phyloP scores from a whole-genome alignment of 2,329 filamentous ascomycete species.

The Claviceps africana region DNA sequence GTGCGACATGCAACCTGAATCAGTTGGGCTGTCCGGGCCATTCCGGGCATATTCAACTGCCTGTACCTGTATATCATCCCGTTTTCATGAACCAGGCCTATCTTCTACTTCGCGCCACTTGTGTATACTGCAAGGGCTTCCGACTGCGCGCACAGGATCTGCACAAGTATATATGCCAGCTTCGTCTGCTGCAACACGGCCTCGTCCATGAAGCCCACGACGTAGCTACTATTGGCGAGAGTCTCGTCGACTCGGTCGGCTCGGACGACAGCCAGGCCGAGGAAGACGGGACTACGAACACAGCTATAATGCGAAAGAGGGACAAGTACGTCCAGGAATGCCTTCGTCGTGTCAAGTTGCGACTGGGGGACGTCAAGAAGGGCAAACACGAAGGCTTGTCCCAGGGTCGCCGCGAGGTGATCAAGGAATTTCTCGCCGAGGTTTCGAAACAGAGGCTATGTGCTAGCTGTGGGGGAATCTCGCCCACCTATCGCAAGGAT shows the following conservation, averaged over 20 bases:
- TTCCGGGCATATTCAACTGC: conserved; percentile 86
- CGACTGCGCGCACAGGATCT: conserved; percentile 64
- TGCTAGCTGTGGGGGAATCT: conserved; percentile 51
- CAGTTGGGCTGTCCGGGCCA: conserved; percentile 79
- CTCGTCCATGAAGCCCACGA: conserved; percentile 54
- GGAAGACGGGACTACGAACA: conserved; percentile 44
- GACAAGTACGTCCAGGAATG: conserved; percentile 59
- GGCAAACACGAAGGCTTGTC: conserved; percentile 74
- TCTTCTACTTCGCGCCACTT: conserved; percentile 72
- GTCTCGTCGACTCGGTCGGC: conserved; percentile 20
- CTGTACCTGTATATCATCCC: conserved; percentile 89
- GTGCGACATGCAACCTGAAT: conserved; percentile 80
- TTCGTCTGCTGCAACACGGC: conserved; percentile 75
- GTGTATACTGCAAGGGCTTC: conserved; percentile 79
- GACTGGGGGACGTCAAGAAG: conserved; percentile 34
- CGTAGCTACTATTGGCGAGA: conserved; percentile 39
- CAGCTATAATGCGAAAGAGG: conserved; percentile 37
- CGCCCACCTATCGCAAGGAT: conserved; percentile 77
- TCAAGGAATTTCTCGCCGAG: conserved; percentile 68
- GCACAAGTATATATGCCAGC: conserved; percentile 68
- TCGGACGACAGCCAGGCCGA: conserved; percentile 45
- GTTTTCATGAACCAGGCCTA: conserved; percentile 89
- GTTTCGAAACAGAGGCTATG: conserved; percentile 61
- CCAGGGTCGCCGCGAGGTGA: conserved; percentile 58
- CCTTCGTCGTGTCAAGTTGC: conserved; percentile 45